Base-by-base conservation (phyloP, 2,329 filamentous ascomycete genomes). In the Alternaria sp. region DNA sequence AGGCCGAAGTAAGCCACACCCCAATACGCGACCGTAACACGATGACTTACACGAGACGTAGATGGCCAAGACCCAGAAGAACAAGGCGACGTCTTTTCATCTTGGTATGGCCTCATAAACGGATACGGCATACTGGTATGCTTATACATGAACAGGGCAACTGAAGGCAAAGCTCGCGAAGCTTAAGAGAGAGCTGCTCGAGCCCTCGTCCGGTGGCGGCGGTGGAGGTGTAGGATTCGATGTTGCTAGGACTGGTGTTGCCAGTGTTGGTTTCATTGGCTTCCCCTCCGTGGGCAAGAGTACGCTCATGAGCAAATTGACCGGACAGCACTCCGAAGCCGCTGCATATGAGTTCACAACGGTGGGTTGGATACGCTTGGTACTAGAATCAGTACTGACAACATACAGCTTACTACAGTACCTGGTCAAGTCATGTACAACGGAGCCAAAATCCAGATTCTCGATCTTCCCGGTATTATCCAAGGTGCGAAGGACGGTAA, bases 341-440 rank as follows among this genome's bases (percentile, higher is more conserved):
- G 96, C 96, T 17, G 96, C 95, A 56, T 99, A 99, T 83, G 96
- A 99, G 80, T 99, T 99, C 85, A 99, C 96, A 69, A 99, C 96
- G 58, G 73, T 81, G 63, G 13, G 40, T 46, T 55, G 32, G 10
- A 21, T 43, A 28, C 32, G 36, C 23, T 10, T 21, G n/a, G 17
- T 28, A 19, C 19, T 15, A 21, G 19, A 13, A 25, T 30, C 36
- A n/a, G 23, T 13, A 26, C 68, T 72, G 45, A 75, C 68, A 57
- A 6, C 28, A 17, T 44, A 21, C 59, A 77, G 75, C 86, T 99
- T 80, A 99, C 96, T 36, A 97, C 95, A 49, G 96, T 99, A 52
- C 96, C 96, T 45, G 96, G 96, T 57, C 96, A 98, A 84, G 93
- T 99, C 66, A 84, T 91, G 73, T 98, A 98, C 83, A 98, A 99